These are phyloP conservation scores for Podosphaera fusca DNA, from an alignment of 2,329 filamentous ascomycete genomes.

Conservation along the genomic window DNA sequence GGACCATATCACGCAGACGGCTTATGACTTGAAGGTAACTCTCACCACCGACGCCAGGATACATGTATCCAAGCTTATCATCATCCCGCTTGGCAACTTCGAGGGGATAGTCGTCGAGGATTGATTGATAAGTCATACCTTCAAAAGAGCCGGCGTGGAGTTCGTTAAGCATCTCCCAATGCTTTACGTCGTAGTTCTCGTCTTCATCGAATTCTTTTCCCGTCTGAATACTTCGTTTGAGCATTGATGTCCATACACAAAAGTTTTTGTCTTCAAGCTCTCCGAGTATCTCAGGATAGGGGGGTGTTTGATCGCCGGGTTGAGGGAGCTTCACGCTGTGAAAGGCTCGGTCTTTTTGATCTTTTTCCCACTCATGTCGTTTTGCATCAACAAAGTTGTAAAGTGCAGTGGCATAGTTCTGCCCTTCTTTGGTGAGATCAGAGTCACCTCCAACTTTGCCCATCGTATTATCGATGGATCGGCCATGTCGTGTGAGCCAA, in stretches of 20 bases:
- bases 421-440: constrained; percentile 56
- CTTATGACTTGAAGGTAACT: constrained; percentile 95
- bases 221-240: constrained; percentile 71
- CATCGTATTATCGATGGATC: constrained; percentile 66
- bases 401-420: constrained; percentile 55
- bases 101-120: constrained; percentile 51
- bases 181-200: constrained; percentile 88
- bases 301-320: constrained; percentile 78
- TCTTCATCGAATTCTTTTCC: constrained; percentile 74
- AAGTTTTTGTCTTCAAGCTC: constrained; percentile 66
- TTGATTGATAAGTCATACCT: constrained; percentile 83
- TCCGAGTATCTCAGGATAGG: constrained; percentile 63
- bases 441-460: constrained; percentile 87
- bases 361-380: constrained; percentile 57
- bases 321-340: constrained; percentile 51
- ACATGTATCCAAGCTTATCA: constrained; percentile 90
- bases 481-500: constrained; percentile 91
- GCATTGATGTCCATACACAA: constrained; percentile 96
- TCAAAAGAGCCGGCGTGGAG: constrained; percentile 85
- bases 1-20: constrained; percentile 79
- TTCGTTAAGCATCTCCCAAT: constrained; percentile 95
- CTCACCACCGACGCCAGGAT: constrained; percentile 86
- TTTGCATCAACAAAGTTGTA: constrained; percentile 67
- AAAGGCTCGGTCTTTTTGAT: constrained; percentile 56
- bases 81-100: constrained; percentile 60